Base-by-base conservation (phyloP, 306 rosid genomes). In the Rubus parviflorus region DNA sequence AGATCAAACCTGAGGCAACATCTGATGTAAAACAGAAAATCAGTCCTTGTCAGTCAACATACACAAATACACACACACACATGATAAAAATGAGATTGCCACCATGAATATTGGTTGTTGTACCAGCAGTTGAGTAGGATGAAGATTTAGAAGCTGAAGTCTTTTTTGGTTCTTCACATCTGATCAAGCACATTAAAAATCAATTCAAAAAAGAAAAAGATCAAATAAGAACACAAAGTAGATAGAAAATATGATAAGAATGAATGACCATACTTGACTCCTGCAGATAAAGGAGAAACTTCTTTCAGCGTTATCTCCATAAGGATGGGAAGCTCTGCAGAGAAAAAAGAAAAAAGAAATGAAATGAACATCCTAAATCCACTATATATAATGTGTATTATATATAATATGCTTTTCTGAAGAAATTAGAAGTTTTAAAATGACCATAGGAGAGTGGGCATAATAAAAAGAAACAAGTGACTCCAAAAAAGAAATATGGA, bases 51-150 rank as follows among this genome's bases (percentile, higher is more conserved):
- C 51, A 65, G 22, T 57, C 20, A 30, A 30, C 35, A 47, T 23
- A 25, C 30, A 62, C 25, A 47, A 46, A 25, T 19, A 69, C 16
- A 46, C 8, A 52, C 7, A 15, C 3, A 43, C 12, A 73, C 3
- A 65, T 7, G 37, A 10, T 3, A 20, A 19, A 6, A 62, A 8
- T 40, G 73, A 25, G 17, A 41, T 17, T 65, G n/a, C 10, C 6
- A 42, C 35, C 30, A 68, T 49, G 56, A 64, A 45, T 68, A 64
- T 83, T 76, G 70, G 73, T 45, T 43, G 52, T 16, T 67, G 74
- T 90, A 94, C 97, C 98, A 68, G 92, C 79, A 53, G 81, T 87
- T 72, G 83, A 77, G 84, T 74, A 79, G 46, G 88, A 75, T 35
- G 82, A 74, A 40, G 84, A 78, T 81, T 79, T 85, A 70, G 76